These are phyloP conservation scores for Poa pratensis DNA, from an alignment of 176 grass and related monocot species.

Conservation along the genomic window DNA sequence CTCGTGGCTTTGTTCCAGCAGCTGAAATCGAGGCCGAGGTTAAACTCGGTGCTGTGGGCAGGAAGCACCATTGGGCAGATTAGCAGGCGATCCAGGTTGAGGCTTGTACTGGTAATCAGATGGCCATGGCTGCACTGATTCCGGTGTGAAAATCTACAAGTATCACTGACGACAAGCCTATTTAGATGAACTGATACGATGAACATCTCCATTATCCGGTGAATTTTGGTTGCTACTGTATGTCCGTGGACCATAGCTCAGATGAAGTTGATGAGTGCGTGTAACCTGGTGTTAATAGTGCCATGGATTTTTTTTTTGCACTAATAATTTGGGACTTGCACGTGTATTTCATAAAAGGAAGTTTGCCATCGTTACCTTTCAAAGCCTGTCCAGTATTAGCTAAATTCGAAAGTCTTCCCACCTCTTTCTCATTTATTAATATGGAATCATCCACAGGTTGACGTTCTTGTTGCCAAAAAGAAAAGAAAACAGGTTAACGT, in stretches of 20 bases:
- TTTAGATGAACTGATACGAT: conserved; percentile 7
- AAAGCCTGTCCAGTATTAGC: no score
- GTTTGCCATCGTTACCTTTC: neutral
- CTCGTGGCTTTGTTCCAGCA: conserved; percentile 58
- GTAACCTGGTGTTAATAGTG: conserved; percentile 16
- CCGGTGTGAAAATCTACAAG: neutral
- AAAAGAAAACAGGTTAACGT: no score
- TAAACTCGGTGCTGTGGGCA: conserved; percentile 26
- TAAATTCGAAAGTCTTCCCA: no score
- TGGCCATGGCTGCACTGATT: neutral
- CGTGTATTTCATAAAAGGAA: conserved; percentile 3
- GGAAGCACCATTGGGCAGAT: neutral
- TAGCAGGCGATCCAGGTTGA: conserved; percentile 22
- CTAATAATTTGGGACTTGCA: conserved; percentile 17
- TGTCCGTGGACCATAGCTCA: neutral
- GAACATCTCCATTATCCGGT: neutral
- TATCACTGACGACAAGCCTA: neutral
- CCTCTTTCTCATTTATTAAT: no score
- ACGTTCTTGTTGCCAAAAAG: no score
- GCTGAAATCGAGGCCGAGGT: conserved; percentile 35
- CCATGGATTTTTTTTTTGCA: conserved; percentile 22
- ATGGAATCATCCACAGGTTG: no score
- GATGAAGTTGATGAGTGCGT: neutral
- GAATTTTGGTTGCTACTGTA: conserved; percentile 2
- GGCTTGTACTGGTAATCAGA: conserved; percentile 1